A percentile compares a stretch with the other conserved stretches of the same genome.
Evolutionary conservation across 768 basidiomycete genomes (phyloP).

Genomic region (Hygrocybe coccinea): DNA sequence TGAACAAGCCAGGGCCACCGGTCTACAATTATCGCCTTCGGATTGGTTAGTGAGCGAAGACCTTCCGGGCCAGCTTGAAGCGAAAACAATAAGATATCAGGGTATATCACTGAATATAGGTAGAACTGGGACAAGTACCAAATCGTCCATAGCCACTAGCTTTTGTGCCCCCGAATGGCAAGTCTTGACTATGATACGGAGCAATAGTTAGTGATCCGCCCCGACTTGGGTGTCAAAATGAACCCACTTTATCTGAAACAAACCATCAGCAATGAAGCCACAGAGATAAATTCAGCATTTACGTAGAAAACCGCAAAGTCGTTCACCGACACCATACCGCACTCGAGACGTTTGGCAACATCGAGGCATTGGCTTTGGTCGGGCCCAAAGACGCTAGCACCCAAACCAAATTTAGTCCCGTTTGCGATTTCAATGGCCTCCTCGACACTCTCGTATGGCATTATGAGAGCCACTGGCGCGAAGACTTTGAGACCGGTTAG

Average conservation of each 20-base stretch:
- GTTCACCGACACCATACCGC: constrained; percentile 96
- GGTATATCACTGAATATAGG: not conserved
- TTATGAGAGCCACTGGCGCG: constrained; percentile 84
- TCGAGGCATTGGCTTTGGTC: constrained; percentile 71
- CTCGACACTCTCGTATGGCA: constrained; percentile 77
- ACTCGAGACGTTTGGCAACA: constrained; percentile 78
- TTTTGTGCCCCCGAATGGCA: constrained; percentile 94
- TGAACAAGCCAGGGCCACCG: constrained; percentile 79
- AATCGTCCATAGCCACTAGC: constrained; percentile 91
- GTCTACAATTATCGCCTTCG: constrained; percentile 84
- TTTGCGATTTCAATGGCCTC: constrained; percentile 89
- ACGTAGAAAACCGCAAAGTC: constrained; percentile 90
- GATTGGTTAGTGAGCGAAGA: constrained; percentile 77
- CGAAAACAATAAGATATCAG: constrained; percentile 1
- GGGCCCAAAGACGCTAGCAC: constrained; percentile 91
- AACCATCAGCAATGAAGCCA: constrained; percentile 13
- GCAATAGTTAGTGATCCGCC: not conserved
- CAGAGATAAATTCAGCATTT: constrained; percentile 26
- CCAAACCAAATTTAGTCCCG: constrained; percentile 81
- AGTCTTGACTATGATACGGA: constrained; percentile 61
- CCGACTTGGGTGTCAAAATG: constrained; percentile 6
- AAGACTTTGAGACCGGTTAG: constrained; percentile 56
- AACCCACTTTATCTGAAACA: constrained; percentile 59
- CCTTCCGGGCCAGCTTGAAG: constrained; percentile 87
- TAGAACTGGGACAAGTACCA: constrained; percentile 37